Evolutionary conservation across 176 grass and related monocot genomes (phyloP), one percentile per base, ranked within the genome.

Genomic region (Typha latifolia): DNA sequence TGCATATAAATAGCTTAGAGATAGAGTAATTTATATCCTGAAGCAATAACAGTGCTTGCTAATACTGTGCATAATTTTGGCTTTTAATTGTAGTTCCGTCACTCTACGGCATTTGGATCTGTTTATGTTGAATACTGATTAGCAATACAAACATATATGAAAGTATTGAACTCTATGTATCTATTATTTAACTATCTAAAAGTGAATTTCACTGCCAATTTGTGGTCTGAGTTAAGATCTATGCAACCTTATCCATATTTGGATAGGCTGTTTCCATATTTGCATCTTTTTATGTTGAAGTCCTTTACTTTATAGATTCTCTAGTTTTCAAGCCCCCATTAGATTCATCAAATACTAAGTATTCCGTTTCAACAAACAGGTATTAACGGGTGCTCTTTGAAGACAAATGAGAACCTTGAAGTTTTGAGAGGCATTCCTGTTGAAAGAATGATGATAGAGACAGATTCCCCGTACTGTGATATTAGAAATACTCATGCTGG

Each of bases 401-500:
- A 92, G 78, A 92, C 85, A 61, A 84, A 57, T 32, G 85, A 89
- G 64, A 92, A 97, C 76, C 80, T 97, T 23, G 81, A 97, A 55
- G 89, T 86, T 79, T 56, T 97, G 63, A 72, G 49, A 75, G 82
- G 72, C 59, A 82, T 92, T 97, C 93, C 93, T 27, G 66, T 77
- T 43, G 85, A 89, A 61, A 91, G 80, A 65, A 82, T 92, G 78
- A 92, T 97, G 93, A 78, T 97, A 84, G 93, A 97, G 52, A 97
- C 93, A 47, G 94, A 97, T 68, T 87, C 88, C 43, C 94, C 94
- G 47, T 97, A 97, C 61, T 97, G 94, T 84, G 94, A 90, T 19
- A 92, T 97, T 63, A 97, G 80, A 83, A 97, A 80, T 69, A 90
- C 83, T 66, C 94, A 97, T 85, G 94, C 94, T 55, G 88, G 85